Evolutionary conservation across 2,329 filamentous ascomycete species (phyloP).

Genomic region (Fusarium annulatum): DNA sequence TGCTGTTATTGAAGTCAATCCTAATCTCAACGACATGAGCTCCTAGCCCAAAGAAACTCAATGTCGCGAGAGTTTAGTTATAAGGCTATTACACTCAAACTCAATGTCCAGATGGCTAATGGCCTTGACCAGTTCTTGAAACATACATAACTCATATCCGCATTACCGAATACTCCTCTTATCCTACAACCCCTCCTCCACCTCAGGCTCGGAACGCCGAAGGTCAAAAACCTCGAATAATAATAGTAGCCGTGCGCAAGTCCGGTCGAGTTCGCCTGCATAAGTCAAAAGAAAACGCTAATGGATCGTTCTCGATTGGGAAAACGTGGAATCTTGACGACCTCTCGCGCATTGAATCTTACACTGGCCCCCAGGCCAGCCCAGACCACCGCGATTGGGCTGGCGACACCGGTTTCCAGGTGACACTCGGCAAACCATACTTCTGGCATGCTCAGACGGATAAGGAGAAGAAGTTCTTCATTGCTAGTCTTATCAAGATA

Average conservation of each 20-base stretch:
- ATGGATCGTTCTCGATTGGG: conserved; percentile 94
- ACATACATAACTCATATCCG: conserved; percentile 98
- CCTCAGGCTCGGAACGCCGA: conserved; percentile 76
- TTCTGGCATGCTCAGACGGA: conserved; percentile 95
- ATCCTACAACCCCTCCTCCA: conserved; percentile 86
- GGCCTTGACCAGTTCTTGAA: conserved; percentile 63
- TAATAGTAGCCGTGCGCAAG: conserved; percentile 92
- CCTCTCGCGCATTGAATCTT: conserved; percentile 84
- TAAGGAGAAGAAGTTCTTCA: conserved; percentile 99
- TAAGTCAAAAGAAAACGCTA: conserved; percentile 95
- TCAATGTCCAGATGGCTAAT: conserved; percentile 7
- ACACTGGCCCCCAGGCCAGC: conserved; percentile 69
- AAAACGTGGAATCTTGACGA: conserved; percentile 99
- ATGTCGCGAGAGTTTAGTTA: background rate
- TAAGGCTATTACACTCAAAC: too few species aligned
- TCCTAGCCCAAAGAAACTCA: background rate
- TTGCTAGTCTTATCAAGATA: conserved; percentile 95
- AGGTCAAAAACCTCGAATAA: conserved; percentile 87
- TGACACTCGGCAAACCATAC: conserved; percentile 92
- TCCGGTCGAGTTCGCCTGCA: conserved; percentile 94
- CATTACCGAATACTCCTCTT: conserved; percentile 85
- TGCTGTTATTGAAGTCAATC: conserved; percentile 24
- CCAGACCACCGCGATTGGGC: conserved; percentile 79
- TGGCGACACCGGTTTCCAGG: conserved; percentile 83
- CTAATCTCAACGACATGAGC: background rate